A percentile compares a stretch with the other conserved stretches of the same genome.
Conservation (phyloP, 352 stramenopile species). For the Pythium dissotocum region DNA sequence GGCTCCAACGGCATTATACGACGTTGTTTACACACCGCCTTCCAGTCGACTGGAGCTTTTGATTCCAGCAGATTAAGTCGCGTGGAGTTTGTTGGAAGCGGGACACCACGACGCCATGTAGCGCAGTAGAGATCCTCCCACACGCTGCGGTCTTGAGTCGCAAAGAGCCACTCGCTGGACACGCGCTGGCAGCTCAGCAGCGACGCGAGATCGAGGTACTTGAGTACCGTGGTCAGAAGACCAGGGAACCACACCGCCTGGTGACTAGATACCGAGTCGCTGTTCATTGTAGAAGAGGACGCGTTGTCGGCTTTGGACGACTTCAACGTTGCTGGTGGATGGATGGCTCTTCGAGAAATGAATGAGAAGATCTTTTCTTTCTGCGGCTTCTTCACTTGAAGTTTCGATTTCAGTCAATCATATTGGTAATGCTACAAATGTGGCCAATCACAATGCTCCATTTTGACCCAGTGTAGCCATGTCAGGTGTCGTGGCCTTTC, state of each 20-base stretch:
- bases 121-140: conserved; percentile 32
- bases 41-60: conserved; percentile 19
- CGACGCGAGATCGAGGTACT: conserved; percentile 29
- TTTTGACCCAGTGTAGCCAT: neutral
- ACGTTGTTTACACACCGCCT: conserved; percentile 22
- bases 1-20: conserved; percentile 12
- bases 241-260: conserved; percentile 10
- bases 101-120: conserved; percentile 11
- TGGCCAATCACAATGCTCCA: neutral
- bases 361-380: neutral
- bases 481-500: neutral
- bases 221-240: conserved; percentile 21
- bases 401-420: neutral
- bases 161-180: conserved; percentile 17
- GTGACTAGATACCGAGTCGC: neutral
- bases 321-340: too few species aligned
- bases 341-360: neutral
- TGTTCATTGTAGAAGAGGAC: neutral
- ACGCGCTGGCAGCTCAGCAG: conserved; percentile 26
- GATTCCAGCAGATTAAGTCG: neutral
- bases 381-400: neutral
- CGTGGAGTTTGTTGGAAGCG: neutral
- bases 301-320: neutral
- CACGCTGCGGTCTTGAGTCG: conserved; percentile 10
- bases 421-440: neutral